Percentiles rank a stretch among this genome's conserved stretches.
These are phyloP conservation scores for Pleurotus ostreatus DNA, from an alignment of 768 basidiomycete genomes.

Conservation along the genomic window DNA sequence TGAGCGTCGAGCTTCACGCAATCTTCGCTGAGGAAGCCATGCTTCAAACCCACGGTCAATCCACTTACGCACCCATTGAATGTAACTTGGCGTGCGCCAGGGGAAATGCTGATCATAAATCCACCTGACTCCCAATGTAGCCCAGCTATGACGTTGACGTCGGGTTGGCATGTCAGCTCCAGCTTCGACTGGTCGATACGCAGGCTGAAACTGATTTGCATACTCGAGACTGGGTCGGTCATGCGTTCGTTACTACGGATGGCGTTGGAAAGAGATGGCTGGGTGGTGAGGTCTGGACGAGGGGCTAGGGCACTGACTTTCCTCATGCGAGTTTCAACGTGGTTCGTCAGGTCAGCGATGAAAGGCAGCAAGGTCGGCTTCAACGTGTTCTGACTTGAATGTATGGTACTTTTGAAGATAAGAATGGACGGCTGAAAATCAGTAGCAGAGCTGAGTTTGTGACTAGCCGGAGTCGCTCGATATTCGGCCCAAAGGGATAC, in stretches of 20 bases:
- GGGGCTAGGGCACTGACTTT: constrained; percentile 34
- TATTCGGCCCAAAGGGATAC: constrained; percentile 85
- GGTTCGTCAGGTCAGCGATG: constrained; percentile 67
- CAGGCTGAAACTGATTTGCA: constrained; percentile 81
- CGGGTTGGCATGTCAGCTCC: constrained; percentile 83
- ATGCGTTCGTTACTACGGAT: constrained; percentile 11
- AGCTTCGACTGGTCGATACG: constrained; percentile 89
- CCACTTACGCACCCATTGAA: constrained; percentile 82
- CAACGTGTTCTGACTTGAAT: constrained; percentile 83
- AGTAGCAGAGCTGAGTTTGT: constrained; percentile 27
- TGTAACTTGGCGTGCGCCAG: constrained; percentile 65
- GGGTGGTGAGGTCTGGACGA: constrained; percentile 8
- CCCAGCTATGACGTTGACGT: constrained; percentile 88
- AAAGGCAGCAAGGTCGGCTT: constrained; percentile 83
- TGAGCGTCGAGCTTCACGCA: constrained; percentile 77
- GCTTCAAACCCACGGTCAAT: constrained; percentile 75
- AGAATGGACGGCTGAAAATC: constrained; percentile 54
- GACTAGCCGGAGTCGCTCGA: constrained; percentile 48
- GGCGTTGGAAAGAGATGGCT: background rate
- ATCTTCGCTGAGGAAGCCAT: constrained; percentile 82
- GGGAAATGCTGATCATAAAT: constrained; percentile 75
- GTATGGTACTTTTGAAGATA: constrained; percentile 83
- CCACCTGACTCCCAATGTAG: constrained; percentile 94
- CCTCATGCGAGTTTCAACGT: constrained; percentile 68
- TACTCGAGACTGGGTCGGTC: constrained; percentile 34